A percentile compares a stretch with the other conserved stretches of the same genome.
phyloP scores from a whole-genome alignment of 257 asterid species.

The Solanum lignicaule region DNA sequence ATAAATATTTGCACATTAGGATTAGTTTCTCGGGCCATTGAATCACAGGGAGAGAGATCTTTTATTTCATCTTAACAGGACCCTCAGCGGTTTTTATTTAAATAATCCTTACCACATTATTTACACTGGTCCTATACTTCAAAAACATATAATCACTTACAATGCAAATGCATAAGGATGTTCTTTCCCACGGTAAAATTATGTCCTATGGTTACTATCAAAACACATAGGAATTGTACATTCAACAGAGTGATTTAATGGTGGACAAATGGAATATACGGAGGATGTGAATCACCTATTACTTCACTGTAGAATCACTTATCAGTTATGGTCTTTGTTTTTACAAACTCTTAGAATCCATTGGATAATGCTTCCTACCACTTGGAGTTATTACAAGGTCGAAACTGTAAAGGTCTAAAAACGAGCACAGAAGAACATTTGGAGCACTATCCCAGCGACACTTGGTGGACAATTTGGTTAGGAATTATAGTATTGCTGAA shows the following conservation, averaged over 20 bases:
- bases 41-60: not conserved
- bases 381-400: no score
- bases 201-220: not conserved
- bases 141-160: not conserved
- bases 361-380: not conserved
- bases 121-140: not conserved
- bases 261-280: not conserved
- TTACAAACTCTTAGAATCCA: not conserved
- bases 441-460: not conserved
- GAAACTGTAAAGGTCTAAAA: no score
- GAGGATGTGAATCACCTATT: not conserved
- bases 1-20: not conserved
- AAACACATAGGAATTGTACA: not conserved
- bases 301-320: not conserved
- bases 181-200: not conserved
- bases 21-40: not conserved
- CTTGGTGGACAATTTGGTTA: not conserved
- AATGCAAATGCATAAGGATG: not conserved
- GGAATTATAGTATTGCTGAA: not conserved
- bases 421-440: not conserved
- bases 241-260: not conserved
- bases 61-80: not conserved
- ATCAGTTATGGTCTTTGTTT: not conserved
- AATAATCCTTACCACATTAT: not conserved
- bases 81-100: not conserved